phyloP scores from a whole-genome alignment of 257 asterid species.

The Coffea eugenioides region DNA sequence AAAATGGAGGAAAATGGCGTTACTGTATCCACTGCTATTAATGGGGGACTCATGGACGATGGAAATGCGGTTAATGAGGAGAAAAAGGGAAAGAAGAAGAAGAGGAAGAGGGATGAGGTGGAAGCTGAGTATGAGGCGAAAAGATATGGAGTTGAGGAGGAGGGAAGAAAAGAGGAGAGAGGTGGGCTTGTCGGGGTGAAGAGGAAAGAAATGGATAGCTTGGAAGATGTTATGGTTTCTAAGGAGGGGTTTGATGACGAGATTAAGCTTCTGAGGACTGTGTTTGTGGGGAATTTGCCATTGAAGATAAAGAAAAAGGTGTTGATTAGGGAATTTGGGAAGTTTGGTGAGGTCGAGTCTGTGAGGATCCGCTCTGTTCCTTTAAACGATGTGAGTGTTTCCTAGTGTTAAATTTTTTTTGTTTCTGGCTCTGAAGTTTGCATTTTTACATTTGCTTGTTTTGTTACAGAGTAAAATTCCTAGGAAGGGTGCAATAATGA shows the following conservation, averaged over 20 bases:
- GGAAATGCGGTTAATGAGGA: conserved; percentile 14
- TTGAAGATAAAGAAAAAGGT: conserved; percentile 78
- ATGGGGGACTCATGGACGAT: conserved; percentile 3
- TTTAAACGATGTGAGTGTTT: conserved; percentile 64
- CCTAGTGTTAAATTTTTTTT: background rate
- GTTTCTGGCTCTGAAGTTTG: background rate
- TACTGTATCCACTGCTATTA: background rate
- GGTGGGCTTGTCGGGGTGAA: conserved; percentile 59
- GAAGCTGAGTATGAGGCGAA: conserved; percentile 81
- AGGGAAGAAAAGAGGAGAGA: conserved; percentile 23
- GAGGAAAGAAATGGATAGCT: conserved; percentile 82
- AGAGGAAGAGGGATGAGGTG: conserved; percentile 93
- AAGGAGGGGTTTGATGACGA: conserved; percentile 95
- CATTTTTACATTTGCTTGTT: background rate
- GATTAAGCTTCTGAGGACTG: conserved; percentile 75
- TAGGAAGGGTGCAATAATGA: conserved; percentile 81
- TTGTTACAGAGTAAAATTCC: conserved; percentile 69
- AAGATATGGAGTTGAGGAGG: conserved; percentile 46
- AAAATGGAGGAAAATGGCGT: background rate
- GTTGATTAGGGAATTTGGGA: conserved; percentile 62
- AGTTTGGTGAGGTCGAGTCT: conserved; percentile 88
- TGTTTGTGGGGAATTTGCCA: conserved; percentile 90
- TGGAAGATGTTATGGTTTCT: conserved; percentile 68
- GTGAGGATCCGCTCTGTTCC: conserved; percentile 93
- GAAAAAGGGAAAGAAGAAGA: conserved; percentile 34